Base-by-base conservation (phyloP, 2,329 filamentous ascomycete species). In the Domatiomyces catenatus region DNA sequence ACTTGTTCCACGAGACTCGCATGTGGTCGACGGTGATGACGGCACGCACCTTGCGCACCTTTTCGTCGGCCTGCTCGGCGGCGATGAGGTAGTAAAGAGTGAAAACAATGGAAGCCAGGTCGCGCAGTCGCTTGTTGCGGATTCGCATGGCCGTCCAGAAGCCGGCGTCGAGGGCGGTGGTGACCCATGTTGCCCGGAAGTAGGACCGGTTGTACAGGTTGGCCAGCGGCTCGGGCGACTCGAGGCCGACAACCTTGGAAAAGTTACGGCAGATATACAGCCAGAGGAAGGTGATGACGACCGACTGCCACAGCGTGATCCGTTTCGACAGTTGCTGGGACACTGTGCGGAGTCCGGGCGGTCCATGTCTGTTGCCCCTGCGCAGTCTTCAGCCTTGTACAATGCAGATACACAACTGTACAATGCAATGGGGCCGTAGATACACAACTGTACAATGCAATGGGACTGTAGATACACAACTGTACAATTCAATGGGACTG, bases 91-190 rank as follows among this genome's bases (percentile, higher is more conserved):
- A 98, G 67, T 94, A 98, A 8, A 84, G 64, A 0, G 86, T 86
- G 66, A 95, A 96, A 46, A 86, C 71, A 18, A 96, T 74, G 63
- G 86, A 88, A 8, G 84, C 79, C 12, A 94, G 63, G 64, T 96
- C 89, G 42, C 88, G 76, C 43, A 94, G 59, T 79, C 85, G 89
- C 60, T 84, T 88, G 46, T 74, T 74, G 51, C 78, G 79, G 56
- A 98, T 89, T 61, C 81, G 83, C 92, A 98, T 98, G 32, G 92
- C 92, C 0, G 88, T 94, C 92, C 92, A 98, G 67, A 95, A 98
- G 1, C 92, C 92, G 5, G 92, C 92, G 61, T 98, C 92, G 54
- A 98, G 70, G 0, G 88, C 92, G 0, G 92, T 98, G 49, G 92
- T 81, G 15, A 96, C 79, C 92, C 92, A 98, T 63, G 92, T 98